Conservation (phyloP, 164 flowering plant species). For the Tetracentron sinense region DNA sequence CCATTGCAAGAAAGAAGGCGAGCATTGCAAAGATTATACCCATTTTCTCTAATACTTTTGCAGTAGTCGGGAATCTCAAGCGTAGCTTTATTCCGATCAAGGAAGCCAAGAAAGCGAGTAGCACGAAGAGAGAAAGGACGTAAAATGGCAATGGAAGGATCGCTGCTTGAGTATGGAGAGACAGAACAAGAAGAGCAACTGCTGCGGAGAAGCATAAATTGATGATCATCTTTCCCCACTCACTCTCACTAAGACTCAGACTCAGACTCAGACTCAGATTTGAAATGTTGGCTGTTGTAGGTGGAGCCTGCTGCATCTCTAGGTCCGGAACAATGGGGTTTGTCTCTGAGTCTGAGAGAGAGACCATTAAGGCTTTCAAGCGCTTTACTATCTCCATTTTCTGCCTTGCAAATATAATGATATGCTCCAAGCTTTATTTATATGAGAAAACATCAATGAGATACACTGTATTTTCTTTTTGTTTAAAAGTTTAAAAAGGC, state of each 20-base stretch:
- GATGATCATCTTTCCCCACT: background rate
- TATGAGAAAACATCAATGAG: no score
- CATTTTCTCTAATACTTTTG: constrained; percentile 1
- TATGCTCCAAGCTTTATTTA: no score
- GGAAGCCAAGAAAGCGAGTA: background rate
- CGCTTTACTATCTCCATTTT: no score
- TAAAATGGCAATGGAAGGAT: background rate
- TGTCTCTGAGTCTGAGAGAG: background rate
- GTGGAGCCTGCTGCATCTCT: background rate
- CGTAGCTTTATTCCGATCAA: background rate
- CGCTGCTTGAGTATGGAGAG: background rate
- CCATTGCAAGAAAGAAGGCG: constrained; percentile 2
- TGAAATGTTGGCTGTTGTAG: no score
- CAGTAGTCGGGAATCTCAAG: background rate
- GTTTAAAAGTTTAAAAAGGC: no score
- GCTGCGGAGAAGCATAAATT: constrained; percentile 5
- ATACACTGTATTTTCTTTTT: no score
- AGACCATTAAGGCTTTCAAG: no score
- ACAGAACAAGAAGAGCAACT: no score
- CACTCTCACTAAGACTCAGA: no score
- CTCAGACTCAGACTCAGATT: no score
- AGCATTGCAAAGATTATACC: background rate
- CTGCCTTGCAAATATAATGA: no score
- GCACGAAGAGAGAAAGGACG: background rate
- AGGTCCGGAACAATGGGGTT: background rate